Evolutionary conservation across 1,284 basidiomycete species (phyloP), one percentile per base, ranked within the genome.

Genomic region (Tilletia walkeri): DNA sequence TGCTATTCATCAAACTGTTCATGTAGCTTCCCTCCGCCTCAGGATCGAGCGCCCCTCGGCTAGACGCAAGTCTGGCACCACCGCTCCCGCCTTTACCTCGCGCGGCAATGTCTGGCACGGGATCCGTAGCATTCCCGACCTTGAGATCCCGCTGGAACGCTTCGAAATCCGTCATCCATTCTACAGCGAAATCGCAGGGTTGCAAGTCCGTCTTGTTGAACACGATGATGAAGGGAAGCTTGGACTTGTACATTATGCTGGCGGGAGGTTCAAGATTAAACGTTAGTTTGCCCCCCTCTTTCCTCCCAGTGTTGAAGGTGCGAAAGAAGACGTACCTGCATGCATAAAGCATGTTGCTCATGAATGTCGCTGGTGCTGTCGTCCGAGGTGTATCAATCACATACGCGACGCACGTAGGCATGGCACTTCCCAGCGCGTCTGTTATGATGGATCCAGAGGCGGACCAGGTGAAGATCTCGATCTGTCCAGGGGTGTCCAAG

Each of bases 391-490:
- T 99, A 85, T 99, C 96, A 80, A 99, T 94, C 72, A 99, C 89
- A 84, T 98, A 99, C 12, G 95, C 96, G 49, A 99, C 90, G 34
- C 95, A 92, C 0, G 95, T 92, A 0, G 96, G 96, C 73, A 98
- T 86, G 0, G 94, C 89, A 10, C 92, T 92, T 10, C 48, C 45
- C 41, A 99, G 88, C n/a, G 96, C 93, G 82, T 98, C 95, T 20
- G 96, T 99, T 79, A 99, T 97, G 83, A 99, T 99, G 3, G 95
- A 91, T 2, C 96, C 96, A 39, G 94, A 97, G 0, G 96, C 96
- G 0, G 94, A 97, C 96, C 96, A 99, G 59, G 96, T 99, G 82
- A 99, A 99, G 80, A 99, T 99, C 85, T 99, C 96, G 80, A 99
- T 99, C 85, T 99, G 96, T 5, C 96, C 96, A 2, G 96, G 96